phyloP scores from a whole-genome alignment of 495 filamentous ascomycete genomes.

The Trichoderma erinaceum region DNA sequence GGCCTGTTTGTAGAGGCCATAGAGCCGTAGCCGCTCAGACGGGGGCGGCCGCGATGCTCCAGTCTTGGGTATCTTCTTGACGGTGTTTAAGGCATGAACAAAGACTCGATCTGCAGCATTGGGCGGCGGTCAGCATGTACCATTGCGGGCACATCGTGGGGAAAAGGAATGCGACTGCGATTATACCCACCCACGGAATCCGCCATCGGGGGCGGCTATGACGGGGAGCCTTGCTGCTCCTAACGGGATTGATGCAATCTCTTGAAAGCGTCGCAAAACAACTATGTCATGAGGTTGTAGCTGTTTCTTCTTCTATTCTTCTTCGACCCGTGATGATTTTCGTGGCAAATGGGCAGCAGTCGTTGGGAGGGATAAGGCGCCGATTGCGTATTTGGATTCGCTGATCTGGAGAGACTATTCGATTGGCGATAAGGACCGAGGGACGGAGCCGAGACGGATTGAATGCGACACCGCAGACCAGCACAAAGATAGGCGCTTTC shows the following conservation, averaged over 20 bases:
- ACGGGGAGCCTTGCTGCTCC: slow-evolving; percentile 6
- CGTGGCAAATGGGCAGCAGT: neutral
- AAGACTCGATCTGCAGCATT: slow-evolving; percentile 78
- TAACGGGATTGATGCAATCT: neutral
- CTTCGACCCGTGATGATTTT: too few relatives aligned
- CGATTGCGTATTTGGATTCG: neutral
- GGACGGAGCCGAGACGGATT: neutral
- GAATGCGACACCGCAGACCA: neutral
- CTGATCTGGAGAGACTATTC: neutral
- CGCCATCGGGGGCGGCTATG: slow-evolving; percentile 31
- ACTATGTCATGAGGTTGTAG: neutral
- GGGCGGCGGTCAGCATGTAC: slow-evolving; percentile 21
- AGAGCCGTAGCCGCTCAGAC: slow-evolving; percentile 77
- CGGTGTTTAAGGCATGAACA: slow-evolving; percentile 95
- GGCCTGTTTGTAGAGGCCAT: slow-evolving; percentile 97
- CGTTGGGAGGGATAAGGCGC: neutral
- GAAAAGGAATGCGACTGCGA: slow-evolving; percentile 20
- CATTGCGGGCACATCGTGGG: slow-evolving; percentile 16
- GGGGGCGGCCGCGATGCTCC: slow-evolving; percentile 83
- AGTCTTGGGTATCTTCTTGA: slow-evolving; percentile 93
- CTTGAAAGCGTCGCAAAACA: neutral
- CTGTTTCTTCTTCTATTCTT: neutral
- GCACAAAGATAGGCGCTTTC: neutral
- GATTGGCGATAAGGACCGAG: neutral
- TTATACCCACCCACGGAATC: slow-evolving; percentile 44